A percentile compares a stretch with the other conserved stretches of the same genome.
These are phyloP conservation scores for Fusarium albidum DNA, from an alignment of 2,329 filamentous ascomycete species.

Conservation along the genomic window DNA sequence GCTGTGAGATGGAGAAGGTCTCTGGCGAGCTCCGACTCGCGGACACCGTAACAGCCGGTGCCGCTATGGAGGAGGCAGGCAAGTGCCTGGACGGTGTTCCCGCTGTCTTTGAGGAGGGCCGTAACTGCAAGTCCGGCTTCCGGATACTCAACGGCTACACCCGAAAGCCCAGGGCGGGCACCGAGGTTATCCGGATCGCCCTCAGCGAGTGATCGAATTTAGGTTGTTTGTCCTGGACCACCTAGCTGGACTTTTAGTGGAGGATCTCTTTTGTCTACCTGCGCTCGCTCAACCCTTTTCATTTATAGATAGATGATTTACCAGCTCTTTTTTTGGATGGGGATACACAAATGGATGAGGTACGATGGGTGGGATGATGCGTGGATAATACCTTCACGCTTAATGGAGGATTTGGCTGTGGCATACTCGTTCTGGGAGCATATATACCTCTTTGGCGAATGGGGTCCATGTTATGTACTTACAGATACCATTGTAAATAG, in stretches of 20 bases:
- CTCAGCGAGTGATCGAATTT: slow-evolving; percentile 35
- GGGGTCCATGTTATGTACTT: slow-evolving; percentile 34
- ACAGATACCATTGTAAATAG: slow-evolving; percentile 32
- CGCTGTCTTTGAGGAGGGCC: slow-evolving; percentile 70
- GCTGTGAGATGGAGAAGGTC: slow-evolving; percentile 82
- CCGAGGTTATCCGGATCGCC: slow-evolving; percentile 50
- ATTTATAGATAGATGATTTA: slow-evolving; percentile 28
- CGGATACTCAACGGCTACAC: slow-evolving; percentile 70
- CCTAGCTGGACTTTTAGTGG: slow-evolving; percentile 12
- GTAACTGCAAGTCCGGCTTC: slow-evolving; percentile 65
- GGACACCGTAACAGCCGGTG: slow-evolving; percentile 60
- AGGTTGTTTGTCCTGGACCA: too few species aligned
- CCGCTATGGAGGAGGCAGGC: slow-evolving; percentile 63
- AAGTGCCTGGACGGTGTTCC: slow-evolving; percentile 68
- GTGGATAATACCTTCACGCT: slow-evolving; percentile 26
- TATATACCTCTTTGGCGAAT: slow-evolving; percentile 31
- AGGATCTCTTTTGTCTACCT: slow-evolving; percentile 36
- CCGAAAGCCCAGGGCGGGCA: slow-evolving; percentile 61
- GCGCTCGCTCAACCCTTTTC: slow-evolving; percentile 17
- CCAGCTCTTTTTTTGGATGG: slow-evolving; percentile 5
- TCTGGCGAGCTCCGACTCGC: slow-evolving; percentile 70
- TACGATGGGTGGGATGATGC: slow-evolving; percentile 27
- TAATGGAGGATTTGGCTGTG: slow-evolving; percentile 20
- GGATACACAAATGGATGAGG: slow-evolving; percentile 9
- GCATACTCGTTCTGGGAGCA: slow-evolving; percentile 14